Evolutionary conservation across 352 stramenopile species (phyloP).

Genomic region (Globisporangium spinosum): DNA sequence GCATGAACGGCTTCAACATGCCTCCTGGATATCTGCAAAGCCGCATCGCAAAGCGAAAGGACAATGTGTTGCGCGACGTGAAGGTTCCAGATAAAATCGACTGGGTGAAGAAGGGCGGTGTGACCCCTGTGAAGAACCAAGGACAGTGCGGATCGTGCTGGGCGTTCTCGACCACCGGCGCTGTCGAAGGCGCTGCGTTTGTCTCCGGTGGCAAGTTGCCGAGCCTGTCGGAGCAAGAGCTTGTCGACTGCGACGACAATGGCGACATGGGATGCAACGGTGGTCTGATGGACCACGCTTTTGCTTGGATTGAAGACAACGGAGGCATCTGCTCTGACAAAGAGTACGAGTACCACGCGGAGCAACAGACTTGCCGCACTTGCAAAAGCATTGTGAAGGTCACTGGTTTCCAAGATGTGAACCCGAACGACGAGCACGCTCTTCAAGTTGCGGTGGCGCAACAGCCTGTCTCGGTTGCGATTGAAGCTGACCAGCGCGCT

Average conservation of each 20-base stretch:
- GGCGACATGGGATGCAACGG: slow-evolving; percentile 96
- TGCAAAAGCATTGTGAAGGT: slow-evolving; percentile 88
- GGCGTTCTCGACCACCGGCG: slow-evolving; percentile 96
- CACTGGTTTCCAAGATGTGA: slow-evolving; percentile 87
- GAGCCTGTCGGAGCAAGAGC: slow-evolving; percentile 96
- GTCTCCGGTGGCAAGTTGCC: slow-evolving; percentile 90
- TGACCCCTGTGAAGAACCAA: slow-evolving; percentile 97
- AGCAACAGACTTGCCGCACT: slow-evolving; percentile 66
- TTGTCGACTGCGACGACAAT: slow-evolving; percentile 96
- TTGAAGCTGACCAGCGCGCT: slow-evolving; percentile 90
- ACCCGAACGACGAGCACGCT: slow-evolving; percentile 72
- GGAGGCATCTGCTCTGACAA: slow-evolving; percentile 92
- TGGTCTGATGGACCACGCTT: slow-evolving; percentile 97
- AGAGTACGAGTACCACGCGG: slow-evolving; percentile 94
- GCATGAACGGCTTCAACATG: slow-evolving; percentile 54
- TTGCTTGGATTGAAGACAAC: slow-evolving; percentile 92
- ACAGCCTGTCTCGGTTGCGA: slow-evolving; percentile 92
- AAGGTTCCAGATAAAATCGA: slow-evolving; percentile 87
- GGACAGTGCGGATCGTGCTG: slow-evolving; percentile 95
- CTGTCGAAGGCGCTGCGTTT: slow-evolving; percentile 96
- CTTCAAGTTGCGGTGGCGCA: slow-evolving; percentile 89
- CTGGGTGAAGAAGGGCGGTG: slow-evolving; percentile 92
- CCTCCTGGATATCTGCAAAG: slow-evolving; percentile 57
- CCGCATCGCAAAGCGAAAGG: slow-evolving; percentile 41
- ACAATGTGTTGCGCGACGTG: slow-evolving; percentile 21